phyloP scores from a whole-genome alignment of 257 asterid species.

The Ligustrum vulgare region DNA sequence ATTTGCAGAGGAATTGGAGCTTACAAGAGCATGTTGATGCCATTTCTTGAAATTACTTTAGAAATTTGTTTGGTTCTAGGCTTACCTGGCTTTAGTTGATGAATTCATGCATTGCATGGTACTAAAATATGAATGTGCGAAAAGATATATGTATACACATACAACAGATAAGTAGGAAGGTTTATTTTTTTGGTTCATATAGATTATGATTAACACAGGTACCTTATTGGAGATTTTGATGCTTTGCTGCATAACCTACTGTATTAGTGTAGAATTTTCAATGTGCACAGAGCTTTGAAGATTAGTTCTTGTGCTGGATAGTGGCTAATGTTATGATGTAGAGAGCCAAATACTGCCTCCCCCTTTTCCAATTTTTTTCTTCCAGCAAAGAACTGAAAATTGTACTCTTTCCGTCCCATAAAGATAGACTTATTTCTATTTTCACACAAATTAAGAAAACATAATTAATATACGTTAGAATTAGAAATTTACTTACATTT shows the following conservation, averaged over 20 bases:
- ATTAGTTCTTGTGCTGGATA: conserved; percentile 9
- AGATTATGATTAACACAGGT: not conserved
- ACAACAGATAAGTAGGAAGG: not conserved
- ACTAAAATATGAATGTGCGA: not conserved
- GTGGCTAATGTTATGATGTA: not conserved
- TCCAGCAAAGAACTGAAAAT: not conserved
- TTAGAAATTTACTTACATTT: too few relatives aligned
- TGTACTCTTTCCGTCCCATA: not conserved
- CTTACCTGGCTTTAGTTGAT: conserved; percentile 8
- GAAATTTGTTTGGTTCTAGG: not conserved
- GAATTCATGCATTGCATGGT: not conserved
- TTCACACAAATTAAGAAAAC: too few relatives aligned
- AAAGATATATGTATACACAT: not conserved
- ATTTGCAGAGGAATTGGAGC: not conserved
- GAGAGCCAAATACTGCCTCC: not conserved
- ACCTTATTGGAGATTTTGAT: conserved; percentile 6
- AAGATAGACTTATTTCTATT: too few relatives aligned
- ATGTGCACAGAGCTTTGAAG: conserved; percentile 1
- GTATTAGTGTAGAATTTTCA: not conserved
- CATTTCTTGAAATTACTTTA: conserved; percentile 9
- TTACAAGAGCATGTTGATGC: not conserved
- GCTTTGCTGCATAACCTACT: not conserved
- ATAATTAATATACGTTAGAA: too few relatives aligned
- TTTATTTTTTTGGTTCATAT: not conserved
- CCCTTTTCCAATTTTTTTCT: not conserved